Base-by-base conservation (phyloP, 2,329 filamentous ascomycete species). In the Colletotrichum paranaense region DNA sequence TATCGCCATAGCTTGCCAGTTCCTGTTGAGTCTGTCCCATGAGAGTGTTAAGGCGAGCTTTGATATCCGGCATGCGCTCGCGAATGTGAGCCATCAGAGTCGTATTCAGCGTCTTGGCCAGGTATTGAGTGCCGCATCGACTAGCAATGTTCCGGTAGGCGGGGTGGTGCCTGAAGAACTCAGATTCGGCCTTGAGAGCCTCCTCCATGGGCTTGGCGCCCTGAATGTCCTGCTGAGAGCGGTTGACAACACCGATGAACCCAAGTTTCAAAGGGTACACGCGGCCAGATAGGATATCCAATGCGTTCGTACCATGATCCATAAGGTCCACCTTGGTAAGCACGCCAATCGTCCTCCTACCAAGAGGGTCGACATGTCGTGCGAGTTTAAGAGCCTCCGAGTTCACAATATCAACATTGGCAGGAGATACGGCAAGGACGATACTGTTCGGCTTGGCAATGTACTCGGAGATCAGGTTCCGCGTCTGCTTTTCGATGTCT, bases 21-120 rank as follows among this genome's bases (percentile, higher is more conserved):
- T 99, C 97, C 85, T 99, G 97, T 81, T 99, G 97, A 62, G 97
- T 98, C 84, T 99, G 97, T n/a, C 97, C 97, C 97, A 99, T 99
- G 64, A 99, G 87, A 1, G 97, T 99, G 83, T 99, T 99, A 74
- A 99, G 88, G 68, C 97, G 92, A 62, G 97, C 97, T 85, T 99
- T 99, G 87, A 99, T 99, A 82, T 99, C 97, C 35, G 97, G 97
- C 78, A 99, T 86, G 59, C 97, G 92, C 81, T 99, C 97, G 74
- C 97, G 93, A 80, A 99, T 99, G 80, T 99, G 97, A 26, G 92
- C 86, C 97, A 99, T 98, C 76, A 99, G 88, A 14, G 97, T 99
- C 56, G 93, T 93, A 84, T 98, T 99, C 74, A 99, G 88, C 16
- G 94, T 98, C 86, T 97, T 98, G 64, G 97, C 97, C 68, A 99